Percentiles rank a stretch among this genome's conserved stretches.
Evolutionary conservation across 2,329 filamentous ascomycete genomes (phyloP).

Genomic region (Cercospora sesami): DNA sequence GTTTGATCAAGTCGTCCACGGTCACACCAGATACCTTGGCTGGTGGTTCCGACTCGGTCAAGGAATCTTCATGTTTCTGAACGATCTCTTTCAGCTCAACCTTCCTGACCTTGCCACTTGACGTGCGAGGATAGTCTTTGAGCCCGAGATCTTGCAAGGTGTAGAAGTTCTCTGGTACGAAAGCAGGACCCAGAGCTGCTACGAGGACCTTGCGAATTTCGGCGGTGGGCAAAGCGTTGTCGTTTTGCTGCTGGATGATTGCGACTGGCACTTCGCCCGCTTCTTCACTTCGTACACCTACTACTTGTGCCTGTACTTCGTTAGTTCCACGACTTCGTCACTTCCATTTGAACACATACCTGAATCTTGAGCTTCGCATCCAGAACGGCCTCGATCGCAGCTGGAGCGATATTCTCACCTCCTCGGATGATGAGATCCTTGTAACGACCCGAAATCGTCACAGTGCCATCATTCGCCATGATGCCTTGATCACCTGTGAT

Average conservation of each 20-base stretch:
- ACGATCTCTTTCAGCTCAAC: constrained; percentile 17
- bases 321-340: not conserved
- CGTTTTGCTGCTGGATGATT: constrained; percentile 12
- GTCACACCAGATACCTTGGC: not conserved
- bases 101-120: constrained; percentile 24
- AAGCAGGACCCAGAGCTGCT: constrained; percentile 13
- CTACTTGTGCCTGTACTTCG: constrained; percentile 19
- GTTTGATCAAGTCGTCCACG: not conserved
- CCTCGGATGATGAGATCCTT: constrained; percentile 26
- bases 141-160: constrained; percentile 16
- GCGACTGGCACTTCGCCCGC: constrained; percentile 28
- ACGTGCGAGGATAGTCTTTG: constrained; percentile 24
- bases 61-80: constrained; percentile 1
- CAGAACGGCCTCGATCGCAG: constrained; percentile 17
- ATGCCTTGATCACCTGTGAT: constrained; percentile 22
- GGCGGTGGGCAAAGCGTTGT: not conserved
- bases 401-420: constrained; percentile 22
- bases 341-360: not conserved
- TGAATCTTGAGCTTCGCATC: not conserved
- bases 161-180: constrained; percentile 21
- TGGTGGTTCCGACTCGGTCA: not conserved
- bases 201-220: constrained; percentile 10
- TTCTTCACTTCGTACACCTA: constrained; percentile 21
- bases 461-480: constrained; percentile 12
- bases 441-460: constrained; percentile 19